Evolutionary conservation across 164 flowering plant species (phyloP).

Genomic region (Berberis thunbergii): DNA sequence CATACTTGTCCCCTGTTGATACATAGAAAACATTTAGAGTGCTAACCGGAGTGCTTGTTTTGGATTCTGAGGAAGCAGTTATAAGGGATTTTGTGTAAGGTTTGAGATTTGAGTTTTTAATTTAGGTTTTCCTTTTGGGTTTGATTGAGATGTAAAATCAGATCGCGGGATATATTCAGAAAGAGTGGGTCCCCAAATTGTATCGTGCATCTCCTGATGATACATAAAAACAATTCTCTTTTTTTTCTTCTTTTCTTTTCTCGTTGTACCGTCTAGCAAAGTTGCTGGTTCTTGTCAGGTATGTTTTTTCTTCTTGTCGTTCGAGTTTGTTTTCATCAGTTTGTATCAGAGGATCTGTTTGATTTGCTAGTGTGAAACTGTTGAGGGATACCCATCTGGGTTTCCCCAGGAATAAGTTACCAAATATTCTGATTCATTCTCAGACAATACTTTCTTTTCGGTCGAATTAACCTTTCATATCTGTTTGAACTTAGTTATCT

Average conservation of each 20-base stretch:
- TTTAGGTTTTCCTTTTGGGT: constrained; percentile 25
- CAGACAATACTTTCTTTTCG: not conserved
- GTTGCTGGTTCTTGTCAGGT: constrained; percentile 28
- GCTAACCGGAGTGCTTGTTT: constrained; percentile 34
- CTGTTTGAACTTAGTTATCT: too few species aligned
- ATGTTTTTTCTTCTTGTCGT: constrained; percentile 9
- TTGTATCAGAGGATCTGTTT: constrained; percentile 25
- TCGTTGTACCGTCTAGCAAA: constrained; percentile 24
- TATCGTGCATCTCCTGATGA: constrained; percentile 20
- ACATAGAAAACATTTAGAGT: constrained; percentile 22
- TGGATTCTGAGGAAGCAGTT: constrained; percentile 18
- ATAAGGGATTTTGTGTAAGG: constrained; percentile 32
- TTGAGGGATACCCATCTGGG: constrained; percentile 19
- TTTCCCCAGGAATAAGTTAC: constrained; percentile 22
- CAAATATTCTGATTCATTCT: constrained; percentile 23
- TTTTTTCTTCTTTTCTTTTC: constrained; percentile 7
- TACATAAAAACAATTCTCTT: constrained; percentile 18
- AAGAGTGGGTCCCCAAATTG: constrained; percentile 13
- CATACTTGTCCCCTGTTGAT: constrained; percentile 21
- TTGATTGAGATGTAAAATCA: constrained; percentile 39
- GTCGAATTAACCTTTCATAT: too few species aligned
- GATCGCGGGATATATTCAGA: constrained; percentile 25
- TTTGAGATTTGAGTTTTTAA: constrained; percentile 27
- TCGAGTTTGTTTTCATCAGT: constrained; percentile 14
- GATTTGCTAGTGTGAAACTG: constrained; percentile 30